phyloP scores from a whole-genome alignment of 176 grass and related monocot species.

The Carex littledalei region DNA sequence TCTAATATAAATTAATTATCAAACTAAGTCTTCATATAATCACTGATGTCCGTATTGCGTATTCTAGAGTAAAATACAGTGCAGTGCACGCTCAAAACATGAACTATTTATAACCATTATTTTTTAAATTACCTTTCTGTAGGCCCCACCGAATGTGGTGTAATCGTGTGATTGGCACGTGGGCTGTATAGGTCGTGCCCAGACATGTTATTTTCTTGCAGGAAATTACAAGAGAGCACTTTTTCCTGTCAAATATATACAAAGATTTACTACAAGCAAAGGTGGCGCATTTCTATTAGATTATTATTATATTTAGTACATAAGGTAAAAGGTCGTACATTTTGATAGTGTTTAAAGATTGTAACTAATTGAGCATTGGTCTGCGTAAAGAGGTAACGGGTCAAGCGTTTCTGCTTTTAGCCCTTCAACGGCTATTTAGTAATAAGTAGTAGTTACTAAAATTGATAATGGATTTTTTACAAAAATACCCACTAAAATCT shows the following conservation, averaged over 20 bases:
- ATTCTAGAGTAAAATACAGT: too few relatives aligned
- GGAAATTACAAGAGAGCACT: not conserved
- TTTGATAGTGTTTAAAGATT: not conserved
- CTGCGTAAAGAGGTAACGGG: not conserved
- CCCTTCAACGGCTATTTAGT: not conserved
- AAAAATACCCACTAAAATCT: not conserved
- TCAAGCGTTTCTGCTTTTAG: slow-evolving; percentile 1
- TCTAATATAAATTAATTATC: too few relatives aligned
- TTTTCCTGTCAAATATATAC: not conserved
- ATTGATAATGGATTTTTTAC: not conserved
- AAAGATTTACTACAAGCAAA: not conserved
- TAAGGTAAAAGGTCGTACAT: not conserved
- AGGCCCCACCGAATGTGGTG: not conserved
- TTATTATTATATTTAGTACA: too few relatives aligned
- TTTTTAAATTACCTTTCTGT: not conserved
- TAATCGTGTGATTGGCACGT: not conserved
- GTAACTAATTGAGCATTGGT: not conserved
- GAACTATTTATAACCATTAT: not conserved
- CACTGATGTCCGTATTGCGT: not conserved
- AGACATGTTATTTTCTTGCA: not conserved
- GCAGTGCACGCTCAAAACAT: not conserved
- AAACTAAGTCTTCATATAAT: not conserved
- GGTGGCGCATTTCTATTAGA: too few relatives aligned
- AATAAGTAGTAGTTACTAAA: not conserved
- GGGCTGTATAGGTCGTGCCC: not conserved